Evolutionary conservation across 164 flowering plant genomes (phyloP), one percentile per base, ranked within the genome.

Genomic region (Kalanchoe fedtschenkoi): DNA sequence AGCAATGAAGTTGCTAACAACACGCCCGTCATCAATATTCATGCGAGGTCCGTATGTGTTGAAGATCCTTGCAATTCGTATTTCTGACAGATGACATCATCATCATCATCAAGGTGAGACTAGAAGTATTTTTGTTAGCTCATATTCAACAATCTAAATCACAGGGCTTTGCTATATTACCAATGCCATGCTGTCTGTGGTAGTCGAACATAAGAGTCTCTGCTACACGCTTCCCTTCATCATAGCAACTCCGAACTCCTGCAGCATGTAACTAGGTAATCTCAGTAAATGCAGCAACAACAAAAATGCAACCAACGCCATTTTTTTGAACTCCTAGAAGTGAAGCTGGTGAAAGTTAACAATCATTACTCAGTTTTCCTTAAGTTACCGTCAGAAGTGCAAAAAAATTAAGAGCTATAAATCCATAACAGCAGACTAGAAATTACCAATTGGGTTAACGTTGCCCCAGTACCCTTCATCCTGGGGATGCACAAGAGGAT

Each of bases 401-500:
- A 51, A 3, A 16, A 22, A 21, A 8, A 28, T 9, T 19, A 6
- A 11, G 16, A 6, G 34, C 13, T 37, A 64, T 13, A 30, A 5
- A 34, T 1, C 17, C 17, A 60, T 34, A 5, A 29, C 13, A 38
- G 6, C 42, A n/a, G 30, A 2, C 53, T n/a, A 14, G 26, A 65
- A 66, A 62, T 7, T 78, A 88, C 97, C 97, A 55, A 91, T 91
- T 16, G 97, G 97, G 72, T 91, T 91, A 26, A 91, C 97, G 80
- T 91, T 91, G 65, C 97, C 97, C 97, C 97, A 91, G 44, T 91
- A 91, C 65, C 78, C 83, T 65, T 91, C 97, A 19, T 65, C 72
- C 56, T 91, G 97, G 34, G 97, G 97, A 73, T 91, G 97, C 70
- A 81, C 84, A 65, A 91, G 91, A 60, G 97, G 97, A 73, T 91